Evolutionary conservation across 140 eudicot species (phyloP), one percentile per base, ranked within the genome.

Genomic region (Anethum foeniculum): DNA sequence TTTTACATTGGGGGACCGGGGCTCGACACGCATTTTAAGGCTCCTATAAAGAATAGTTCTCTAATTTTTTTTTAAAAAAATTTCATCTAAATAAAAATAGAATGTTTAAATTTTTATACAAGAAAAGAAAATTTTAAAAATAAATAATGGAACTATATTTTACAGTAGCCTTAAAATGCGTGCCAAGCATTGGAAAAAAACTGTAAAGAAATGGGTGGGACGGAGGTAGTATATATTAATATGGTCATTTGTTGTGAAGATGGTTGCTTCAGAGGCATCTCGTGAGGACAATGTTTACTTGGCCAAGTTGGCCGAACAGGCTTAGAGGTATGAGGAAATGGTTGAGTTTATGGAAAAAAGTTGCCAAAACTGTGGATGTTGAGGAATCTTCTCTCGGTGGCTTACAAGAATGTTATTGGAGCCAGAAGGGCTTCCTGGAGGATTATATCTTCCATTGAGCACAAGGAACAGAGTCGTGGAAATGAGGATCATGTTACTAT

Each of bases 361-460:
- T 88, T 69, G 92, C 84, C 1, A 88, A 88, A 88, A 54, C 88
- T n/a, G 87, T 84, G n/a, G 90, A 88, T n/a, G 84, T 79, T 7
- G 92, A 88, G 72, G 79, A 88, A 88, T 79, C 91, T 51, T 51
- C 23, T 51, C 58, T 51, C 58, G 5, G 58, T 51, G 21, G 58
- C 58, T 51, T 51, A 51, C 58, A 51, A 51, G 58, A 51, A 51
- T 51, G 58, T 49, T 49, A 49, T 49, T 49, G 56, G 56, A 49
- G 92, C 92, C 13, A 76, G 92, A 81, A 86, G 90, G 85, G 92
- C 92, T n/a, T 88, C 92, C 25, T 88, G 92, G 92, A 86, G 92
- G 86, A 88, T 88, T 80, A 86, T 88, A 77, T 88, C 91, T 65
- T 88, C 91, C 85, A 88, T 88, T 60, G 89, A 88, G 82, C 91